Evolutionary conservation across 2,329 filamentous ascomycete genomes (phyloP).

Genomic region (Hymenoscyphus albidus): DNA sequence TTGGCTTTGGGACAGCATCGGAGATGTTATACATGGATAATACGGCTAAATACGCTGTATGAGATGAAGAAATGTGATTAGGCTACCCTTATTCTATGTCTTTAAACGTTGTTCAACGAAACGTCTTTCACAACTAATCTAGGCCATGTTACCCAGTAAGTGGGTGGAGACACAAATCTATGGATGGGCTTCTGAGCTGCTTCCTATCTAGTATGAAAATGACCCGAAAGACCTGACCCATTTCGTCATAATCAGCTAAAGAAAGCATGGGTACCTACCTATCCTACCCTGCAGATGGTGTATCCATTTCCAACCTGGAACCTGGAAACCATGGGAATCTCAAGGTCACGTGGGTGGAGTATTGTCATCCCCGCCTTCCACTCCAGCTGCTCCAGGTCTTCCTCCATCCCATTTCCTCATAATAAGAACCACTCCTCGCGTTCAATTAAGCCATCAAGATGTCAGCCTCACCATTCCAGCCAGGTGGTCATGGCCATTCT

Average conservation of each 20-base stretch:
- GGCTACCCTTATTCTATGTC: neutral
- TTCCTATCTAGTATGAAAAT: too few species aligned
- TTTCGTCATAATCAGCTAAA: too few species aligned
- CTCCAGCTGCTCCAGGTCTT: too few species aligned
- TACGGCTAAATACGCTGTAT: neutral
- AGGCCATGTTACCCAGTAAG: too few species aligned
- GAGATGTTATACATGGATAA: constrained; percentile 4
- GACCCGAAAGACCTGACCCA: too few species aligned
- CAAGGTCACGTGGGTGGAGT: neutral
- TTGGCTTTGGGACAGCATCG: constrained; percentile 6
- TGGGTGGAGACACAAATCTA: too few species aligned
- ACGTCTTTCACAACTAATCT: neutral
- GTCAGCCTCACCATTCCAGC: neutral
- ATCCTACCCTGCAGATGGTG: too few species aligned
- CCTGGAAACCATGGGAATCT: neutral
- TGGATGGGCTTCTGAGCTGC: too few species aligned
- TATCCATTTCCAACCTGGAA: too few species aligned
- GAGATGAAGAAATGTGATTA: neutral
- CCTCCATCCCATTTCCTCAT: neutral
- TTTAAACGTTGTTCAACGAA: neutral
- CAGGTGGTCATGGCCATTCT: constrained; percentile 22
- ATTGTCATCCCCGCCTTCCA: neutral
- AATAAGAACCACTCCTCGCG: neutral
- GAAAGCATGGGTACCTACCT: too few species aligned
- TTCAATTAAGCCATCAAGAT: neutral